Evolutionary conservation across 1,139 yeast species (phyloP), one percentile per base, ranked within the genome.

Genomic region (Blastobotrys elegans): DNA sequence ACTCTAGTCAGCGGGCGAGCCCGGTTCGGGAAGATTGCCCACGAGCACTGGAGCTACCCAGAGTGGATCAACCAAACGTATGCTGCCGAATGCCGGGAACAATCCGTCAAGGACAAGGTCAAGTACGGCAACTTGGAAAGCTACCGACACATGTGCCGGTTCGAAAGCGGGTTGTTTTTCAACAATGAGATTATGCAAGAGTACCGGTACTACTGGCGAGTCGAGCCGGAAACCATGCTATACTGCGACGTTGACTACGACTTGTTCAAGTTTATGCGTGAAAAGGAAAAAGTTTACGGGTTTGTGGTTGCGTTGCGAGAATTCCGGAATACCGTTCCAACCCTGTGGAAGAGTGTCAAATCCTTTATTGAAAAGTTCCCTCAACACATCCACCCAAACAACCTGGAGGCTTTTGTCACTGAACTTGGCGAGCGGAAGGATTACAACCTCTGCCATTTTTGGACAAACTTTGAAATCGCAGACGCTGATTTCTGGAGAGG

Each of bases 381-480:
- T 10, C 75, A 83, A 48, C 82, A 76, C 57, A 67, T 85, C 39
- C 77, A 83, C 58, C 73, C 76, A 6, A 77, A 86, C 59, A 87
- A 84, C 8, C 53, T 38, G 22, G 22, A 72, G 77, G 21, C 49
- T 47, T 24, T 48, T 54, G 17, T 55, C 57, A 52, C 64, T 73
- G 50, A 65, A 79, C 56, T 73, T 71, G 30, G 56, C 64, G 36
- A 60, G 58, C 5, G 88, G 0, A 70, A 77, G 20, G 89, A 90
- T 1, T 86, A 84, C 66, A 84, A 92, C 11, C 81, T 90, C 0
- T 86, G 95, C 60, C 95, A 86, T 64, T 86, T 84, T 65, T 86
- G 95, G 95, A 78, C 89, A 36, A 86, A 86, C 64, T 86, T 86
- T 58, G 95, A 86, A 62, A 53, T 86, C 50, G 94, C 81, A 18